Base-by-base conservation (phyloP, 176 grass and related monocot genomes). In the Rhynchospora breviuscula region DNA sequence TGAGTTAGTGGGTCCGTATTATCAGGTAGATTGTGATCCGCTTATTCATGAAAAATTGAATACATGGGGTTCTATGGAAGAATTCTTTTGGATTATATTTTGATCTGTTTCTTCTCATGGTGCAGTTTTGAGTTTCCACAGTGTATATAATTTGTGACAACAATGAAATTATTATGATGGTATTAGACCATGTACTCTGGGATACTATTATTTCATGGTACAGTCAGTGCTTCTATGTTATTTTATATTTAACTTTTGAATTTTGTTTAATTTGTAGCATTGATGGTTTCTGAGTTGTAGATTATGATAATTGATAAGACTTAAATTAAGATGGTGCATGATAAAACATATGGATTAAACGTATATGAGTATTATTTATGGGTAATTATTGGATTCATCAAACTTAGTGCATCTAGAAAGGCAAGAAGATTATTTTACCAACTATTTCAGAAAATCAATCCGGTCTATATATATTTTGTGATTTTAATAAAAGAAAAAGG, bases 21-120 rank as follows among this genome's bases (percentile, higher is more conserved):
- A 22, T 82, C 79, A 47, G 73, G 80, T 82, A 82, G 80, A 53
- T 82, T 19, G 62, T 67, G 62, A 54, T 82, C 80, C 26, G 22
- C 62, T 52, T 82, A 75, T 82, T 63, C 48, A 67, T 82, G 60
- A 49, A 82, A 78, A 68, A 31, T 67, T 82, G 60, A 67, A 82
- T 82, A 82, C 60, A 52, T 66, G 61, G 44, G 59, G 10, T 63
- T 68, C 53, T 53, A 52, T 68, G 7, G 60, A 76, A 59, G n/a
- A 53, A 67, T 67, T 31, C 8, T 33, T 81, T 81, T 25, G 79
- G 79, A 64, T 81, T 64, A 22, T 63, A 18, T n/a, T 64, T 63
- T 60, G 45, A 13, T 64, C 44, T 5, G 15, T 81, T 44, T 47
- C n/a, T 29, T 54, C 73, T 47, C 48, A 57, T 77, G 49, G 7